phyloP scores from a whole-genome alignment of 2,329 filamentous ascomycete species.

The Allantophomopsis cytisporea region DNA sequence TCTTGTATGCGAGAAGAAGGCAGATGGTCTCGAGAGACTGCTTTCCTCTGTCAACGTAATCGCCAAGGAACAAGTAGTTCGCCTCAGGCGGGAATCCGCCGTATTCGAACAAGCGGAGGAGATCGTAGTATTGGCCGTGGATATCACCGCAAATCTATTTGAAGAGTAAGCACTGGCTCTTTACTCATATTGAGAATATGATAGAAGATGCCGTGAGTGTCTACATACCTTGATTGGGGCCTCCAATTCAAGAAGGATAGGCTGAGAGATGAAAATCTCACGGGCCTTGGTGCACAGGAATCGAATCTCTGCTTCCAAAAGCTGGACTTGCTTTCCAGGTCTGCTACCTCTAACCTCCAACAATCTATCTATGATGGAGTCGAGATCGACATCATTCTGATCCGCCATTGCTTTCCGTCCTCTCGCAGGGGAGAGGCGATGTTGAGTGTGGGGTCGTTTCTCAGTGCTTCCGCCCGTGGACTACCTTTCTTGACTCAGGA shows the following conservation, averaged over 20 bases:
- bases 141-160: conserved; percentile 94
- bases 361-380: conserved; percentile 97
- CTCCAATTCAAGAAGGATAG: conserved; percentile 92
- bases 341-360: conserved; percentile 95
- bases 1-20: conserved; percentile 94
- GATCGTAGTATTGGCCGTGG: conserved; percentile 97
- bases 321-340: conserved; percentile 95
- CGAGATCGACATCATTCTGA: conserved; percentile 86
- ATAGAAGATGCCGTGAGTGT: background rate
- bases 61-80: conserved; percentile 98
- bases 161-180: conserved; percentile 5
- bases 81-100: conserved; percentile 96
- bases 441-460: conserved; percentile 2
- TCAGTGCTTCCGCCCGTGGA: too few species aligned
- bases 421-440: conserved; percentile 15
- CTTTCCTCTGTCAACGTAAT: conserved; percentile 98
- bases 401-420: conserved; percentile 47
- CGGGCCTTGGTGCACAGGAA: conserved; percentile 96
- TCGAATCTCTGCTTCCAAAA: conserved; percentile 91
- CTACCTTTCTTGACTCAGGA: conserved; percentile 8
- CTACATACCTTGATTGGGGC: conserved; percentile 89
- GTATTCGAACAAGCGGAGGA: conserved; percentile 94
- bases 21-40: conserved; percentile 98
- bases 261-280: conserved; percentile 99
- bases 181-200: background rate